A percentile compares a stretch with the other conserved stretches of the same genome.
phyloP scores from a whole-genome alignment of 805 yeast genomes.

The Yarrowia yakushimensis region DNA sequence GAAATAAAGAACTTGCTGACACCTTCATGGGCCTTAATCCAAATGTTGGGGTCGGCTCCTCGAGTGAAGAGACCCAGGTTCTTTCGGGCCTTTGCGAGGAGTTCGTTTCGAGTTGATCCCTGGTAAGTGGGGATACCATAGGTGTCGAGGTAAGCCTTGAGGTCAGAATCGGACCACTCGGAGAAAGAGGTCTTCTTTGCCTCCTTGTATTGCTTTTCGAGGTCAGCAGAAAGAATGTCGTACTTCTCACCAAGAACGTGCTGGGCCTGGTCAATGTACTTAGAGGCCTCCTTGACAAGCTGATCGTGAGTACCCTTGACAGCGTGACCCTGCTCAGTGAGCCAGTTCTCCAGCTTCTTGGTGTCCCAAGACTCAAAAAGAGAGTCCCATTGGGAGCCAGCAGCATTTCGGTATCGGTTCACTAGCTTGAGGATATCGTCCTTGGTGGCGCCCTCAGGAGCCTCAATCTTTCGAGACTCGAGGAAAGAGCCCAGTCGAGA shows the following conservation, averaged over 20 bases:
- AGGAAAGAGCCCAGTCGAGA: slow-evolving; percentile 37
- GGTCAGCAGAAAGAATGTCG: slow-evolving; percentile 37
- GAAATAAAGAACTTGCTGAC: not conserved
- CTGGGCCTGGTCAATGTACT: slow-evolving; percentile 45
- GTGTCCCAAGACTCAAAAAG: slow-evolving; percentile 55
- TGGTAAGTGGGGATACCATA: slow-evolving; percentile 40
- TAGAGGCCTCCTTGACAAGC: slow-evolving; percentile 46
- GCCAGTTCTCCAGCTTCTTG: slow-evolving; percentile 49
- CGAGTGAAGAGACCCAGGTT: slow-evolving; percentile 24
- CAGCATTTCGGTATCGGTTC: slow-evolving; percentile 42
- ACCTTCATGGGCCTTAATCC: slow-evolving; percentile 15
- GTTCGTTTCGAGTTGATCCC: slow-evolving; percentile 30
- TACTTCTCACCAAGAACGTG: slow-evolving; percentile 43
- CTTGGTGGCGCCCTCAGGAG: slow-evolving; percentile 34
- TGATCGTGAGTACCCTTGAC: slow-evolving; percentile 46
- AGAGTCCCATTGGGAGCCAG: slow-evolving; percentile 43
- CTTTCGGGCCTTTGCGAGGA: slow-evolving; percentile 29
- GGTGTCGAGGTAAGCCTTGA: slow-evolving; percentile 51
- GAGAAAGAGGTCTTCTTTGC: slow-evolving; percentile 47
- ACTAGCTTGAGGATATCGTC: slow-evolving; percentile 46
- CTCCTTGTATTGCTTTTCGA: slow-evolving; percentile 42
- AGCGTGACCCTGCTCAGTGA: slow-evolving; percentile 44
- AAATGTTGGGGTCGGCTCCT: slow-evolving; percentile 25
- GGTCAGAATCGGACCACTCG: slow-evolving; percentile 52
- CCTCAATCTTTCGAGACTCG: slow-evolving; percentile 38